Evolutionary conservation across 352 stramenopile genomes (phyloP).

Genomic region (Pythium apleroticum): DNA sequence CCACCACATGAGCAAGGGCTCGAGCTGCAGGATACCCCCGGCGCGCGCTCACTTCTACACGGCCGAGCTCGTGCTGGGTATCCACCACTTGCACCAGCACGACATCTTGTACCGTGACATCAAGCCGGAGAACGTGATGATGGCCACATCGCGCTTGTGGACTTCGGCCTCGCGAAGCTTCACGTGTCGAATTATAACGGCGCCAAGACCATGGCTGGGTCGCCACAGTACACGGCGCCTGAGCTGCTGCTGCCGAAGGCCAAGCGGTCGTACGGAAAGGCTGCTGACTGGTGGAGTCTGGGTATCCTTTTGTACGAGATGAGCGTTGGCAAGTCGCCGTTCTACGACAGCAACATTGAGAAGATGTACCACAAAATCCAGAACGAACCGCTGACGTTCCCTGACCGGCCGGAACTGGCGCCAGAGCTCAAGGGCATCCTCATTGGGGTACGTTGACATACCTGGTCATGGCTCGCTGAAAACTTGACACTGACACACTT

Average conservation of each 20-base stretch:
- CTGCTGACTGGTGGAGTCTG: conserved; percentile 88
- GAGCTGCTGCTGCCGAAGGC: conserved; percentile 83
- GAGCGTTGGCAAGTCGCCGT: conserved; percentile 91
- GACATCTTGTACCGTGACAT: conserved; percentile 97
- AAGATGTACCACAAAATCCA: conserved; percentile 94
- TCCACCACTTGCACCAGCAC: conserved; percentile 92
- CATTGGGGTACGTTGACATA: conserved; percentile 40
- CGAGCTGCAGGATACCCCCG: conserved; percentile 81
- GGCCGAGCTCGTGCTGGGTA: conserved; percentile 90
- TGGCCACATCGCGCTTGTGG: conserved; percentile 95
- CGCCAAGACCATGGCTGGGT: conserved; percentile 88
- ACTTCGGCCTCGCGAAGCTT: conserved; percentile 94
- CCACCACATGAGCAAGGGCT: conserved; percentile 89
- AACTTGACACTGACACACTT: neutral
- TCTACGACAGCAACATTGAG: conserved; percentile 93
- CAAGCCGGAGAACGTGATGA: conserved; percentile 96
- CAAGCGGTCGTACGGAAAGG: conserved; percentile 87
- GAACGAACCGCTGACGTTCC: conserved; percentile 81
- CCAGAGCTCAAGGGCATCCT: conserved; percentile 83
- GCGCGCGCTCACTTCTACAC: conserved; percentile 91
- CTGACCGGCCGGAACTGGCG: conserved; percentile 60
- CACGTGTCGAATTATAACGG: conserved; percentile 90
- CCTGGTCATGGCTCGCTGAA: neutral
- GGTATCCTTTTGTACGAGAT: conserved; percentile 93
- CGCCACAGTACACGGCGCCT: conserved; percentile 84